Conservation (phyloP, 345 rosid genomes). For the Garcia nutans region DNA sequence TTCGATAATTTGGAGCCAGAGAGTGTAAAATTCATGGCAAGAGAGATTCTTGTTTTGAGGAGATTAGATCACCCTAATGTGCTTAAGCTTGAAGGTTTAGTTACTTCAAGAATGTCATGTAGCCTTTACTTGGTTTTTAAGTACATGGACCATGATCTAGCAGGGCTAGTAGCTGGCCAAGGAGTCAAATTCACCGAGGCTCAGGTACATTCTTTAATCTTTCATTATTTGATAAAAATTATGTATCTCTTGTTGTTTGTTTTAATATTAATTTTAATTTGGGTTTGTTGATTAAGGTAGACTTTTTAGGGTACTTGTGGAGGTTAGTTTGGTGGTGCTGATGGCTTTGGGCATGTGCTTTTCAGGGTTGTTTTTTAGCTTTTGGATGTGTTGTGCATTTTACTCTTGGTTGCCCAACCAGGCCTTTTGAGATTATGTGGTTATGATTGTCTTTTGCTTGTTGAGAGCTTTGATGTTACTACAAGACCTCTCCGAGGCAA, state of each 20-base stretch:
- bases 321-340: slow-evolving; percentile 21
- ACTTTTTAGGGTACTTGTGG: slow-evolving; percentile 6
- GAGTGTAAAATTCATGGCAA: slow-evolving; percentile 93
- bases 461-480: slow-evolving; percentile 26
- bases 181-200: slow-evolving; percentile 76
- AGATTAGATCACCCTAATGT: slow-evolving; percentile 81
- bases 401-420: slow-evolving; percentile 19
- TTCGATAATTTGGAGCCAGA: slow-evolving; percentile 91
- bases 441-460: slow-evolving; percentile 22
- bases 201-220: slow-evolving; percentile 54
- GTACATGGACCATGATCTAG: slow-evolving; percentile 95
- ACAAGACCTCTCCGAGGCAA: slow-evolving; percentile 14
- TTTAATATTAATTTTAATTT: slow-evolving; percentile 10
- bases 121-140: slow-evolving; percentile 85
- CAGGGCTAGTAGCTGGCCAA: slow-evolving; percentile 74
- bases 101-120: slow-evolving; percentile 83
- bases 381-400: slow-evolving; percentile 21
- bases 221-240: neutral
- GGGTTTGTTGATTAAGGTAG: slow-evolving; percentile 8
- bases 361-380: slow-evolving; percentile 26
- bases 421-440: slow-evolving; percentile 20
- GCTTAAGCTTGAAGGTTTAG: slow-evolving; percentile 84
- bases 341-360: slow-evolving; percentile 10
- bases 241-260: neutral
- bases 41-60: slow-evolving; percentile 82